phyloP scores from a whole-genome alignment of 2,329 filamentous ascomycete genomes.

The Pyricularia sp. region DNA sequence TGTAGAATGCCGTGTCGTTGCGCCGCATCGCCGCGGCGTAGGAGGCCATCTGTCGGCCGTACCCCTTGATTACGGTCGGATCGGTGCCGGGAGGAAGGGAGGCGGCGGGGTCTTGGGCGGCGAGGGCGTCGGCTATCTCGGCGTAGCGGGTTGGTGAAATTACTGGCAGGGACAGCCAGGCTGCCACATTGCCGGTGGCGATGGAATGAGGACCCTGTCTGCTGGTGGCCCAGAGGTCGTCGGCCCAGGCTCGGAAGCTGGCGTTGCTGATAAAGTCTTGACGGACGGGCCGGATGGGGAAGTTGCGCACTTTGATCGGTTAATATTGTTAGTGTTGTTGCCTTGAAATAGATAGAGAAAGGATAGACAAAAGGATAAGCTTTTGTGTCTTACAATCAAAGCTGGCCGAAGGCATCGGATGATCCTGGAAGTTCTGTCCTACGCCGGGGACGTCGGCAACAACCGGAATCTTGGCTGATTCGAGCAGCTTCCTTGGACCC shows the following conservation, averaged over 20 bases:
- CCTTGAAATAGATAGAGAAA: neutral
- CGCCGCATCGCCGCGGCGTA: slow-evolving; percentile 16
- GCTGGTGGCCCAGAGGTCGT: slow-evolving; percentile 15
- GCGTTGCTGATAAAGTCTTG: slow-evolving; percentile 14
- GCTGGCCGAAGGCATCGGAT: slow-evolving; percentile 22
- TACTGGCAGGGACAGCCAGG: slow-evolving; percentile 23
- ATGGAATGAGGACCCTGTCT: slow-evolving; percentile 20
- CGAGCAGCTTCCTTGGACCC: slow-evolving; percentile 30
- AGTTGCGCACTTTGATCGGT: slow-evolving; percentile 9
- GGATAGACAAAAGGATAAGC: too few species aligned
- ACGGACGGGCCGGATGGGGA: slow-evolving; percentile 12
- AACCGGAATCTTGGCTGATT: slow-evolving; percentile 28
- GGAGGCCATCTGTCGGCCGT: slow-evolving; percentile 23
- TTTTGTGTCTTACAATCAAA: slow-evolving; percentile 15
- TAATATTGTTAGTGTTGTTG: neutral
- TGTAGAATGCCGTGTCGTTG: slow-evolving; percentile 23
- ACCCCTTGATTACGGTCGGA: slow-evolving; percentile 26
- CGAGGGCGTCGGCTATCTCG: slow-evolving; percentile 16
- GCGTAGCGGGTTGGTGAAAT: slow-evolving; percentile 18
- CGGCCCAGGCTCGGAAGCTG: slow-evolving; percentile 16
- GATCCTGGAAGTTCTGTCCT: slow-evolving; percentile 39
- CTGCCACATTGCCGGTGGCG: slow-evolving; percentile 18
- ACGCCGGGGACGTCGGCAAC: slow-evolving; percentile 34
- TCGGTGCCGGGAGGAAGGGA: slow-evolving; percentile 23
- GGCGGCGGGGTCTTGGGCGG: slow-evolving; percentile 20